These are phyloP conservation scores for Pseudozyma sp. DNA, from an alignment of 1,284 basidiomycete species.

Conservation along the genomic window DNA sequence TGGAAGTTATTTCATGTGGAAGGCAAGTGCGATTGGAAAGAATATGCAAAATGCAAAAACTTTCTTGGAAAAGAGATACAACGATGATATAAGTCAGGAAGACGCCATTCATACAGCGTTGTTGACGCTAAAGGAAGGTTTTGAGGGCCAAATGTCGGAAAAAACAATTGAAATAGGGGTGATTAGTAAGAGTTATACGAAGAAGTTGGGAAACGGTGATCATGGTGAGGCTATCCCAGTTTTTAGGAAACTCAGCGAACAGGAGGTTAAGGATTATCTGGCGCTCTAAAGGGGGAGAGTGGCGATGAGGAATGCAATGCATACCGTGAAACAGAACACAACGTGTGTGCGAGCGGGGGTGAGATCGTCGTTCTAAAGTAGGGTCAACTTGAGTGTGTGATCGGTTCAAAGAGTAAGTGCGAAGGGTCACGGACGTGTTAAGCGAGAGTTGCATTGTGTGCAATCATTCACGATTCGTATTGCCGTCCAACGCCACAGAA, in stretches of 20 bases:
- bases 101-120: slow-evolving; percentile 99
- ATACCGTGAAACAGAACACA: neutral
- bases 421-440: too few relatives aligned
- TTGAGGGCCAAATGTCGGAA: slow-evolving; percentile 99
- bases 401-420: neutral
- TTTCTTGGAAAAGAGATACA: slow-evolving; percentile 97
- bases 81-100: slow-evolving; percentile 98
- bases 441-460: too few relatives aligned
- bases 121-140: slow-evolving; percentile 96
- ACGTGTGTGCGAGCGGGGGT: neutral
- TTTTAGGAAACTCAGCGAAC: slow-evolving; percentile 62
- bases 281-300: slow-evolving; percentile 31
- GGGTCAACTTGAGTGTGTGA: neutral
- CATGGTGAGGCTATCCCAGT: slow-evolving; percentile 48
- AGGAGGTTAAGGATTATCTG: slow-evolving; percentile 63
- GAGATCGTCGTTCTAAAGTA: neutral
- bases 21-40: slow-evolving; percentile 98
- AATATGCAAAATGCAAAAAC: slow-evolving; percentile 99
- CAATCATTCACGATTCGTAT: too few relatives aligned
- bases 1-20: slow-evolving; percentile 95
- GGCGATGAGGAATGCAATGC: neutral
- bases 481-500: too few relatives aligned
- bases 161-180: slow-evolving; percentile 99
- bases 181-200: slow-evolving; percentile 72
- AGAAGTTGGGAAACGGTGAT: slow-evolving; percentile 45